Evolutionary conservation across 345 rosid genomes (phyloP).

Genomic region (Lepidium africanum): DNA sequence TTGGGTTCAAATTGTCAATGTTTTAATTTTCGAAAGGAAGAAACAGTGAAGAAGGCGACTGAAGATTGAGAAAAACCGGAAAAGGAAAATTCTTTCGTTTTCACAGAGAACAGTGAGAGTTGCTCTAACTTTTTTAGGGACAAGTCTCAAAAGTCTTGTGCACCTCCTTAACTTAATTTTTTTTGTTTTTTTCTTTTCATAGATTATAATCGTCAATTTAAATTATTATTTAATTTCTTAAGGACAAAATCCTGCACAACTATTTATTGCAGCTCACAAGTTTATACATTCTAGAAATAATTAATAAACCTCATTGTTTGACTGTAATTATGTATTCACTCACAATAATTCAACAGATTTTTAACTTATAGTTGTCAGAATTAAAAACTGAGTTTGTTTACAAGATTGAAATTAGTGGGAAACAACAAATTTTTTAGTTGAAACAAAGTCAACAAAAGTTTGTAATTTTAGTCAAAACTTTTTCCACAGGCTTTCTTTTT

Average conservation of each 20-base stretch:
- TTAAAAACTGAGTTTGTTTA: too few relatives aligned
- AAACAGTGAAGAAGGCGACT: slow-evolving; percentile 1
- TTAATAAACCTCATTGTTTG: background rate
- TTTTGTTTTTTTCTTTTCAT: background rate
- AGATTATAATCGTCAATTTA: slow-evolving; percentile 15
- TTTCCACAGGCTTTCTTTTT: background rate
- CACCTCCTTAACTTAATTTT: background rate
- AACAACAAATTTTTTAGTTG: slow-evolving; percentile 16
- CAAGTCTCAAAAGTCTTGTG: slow-evolving; percentile 13
- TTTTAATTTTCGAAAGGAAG: background rate
- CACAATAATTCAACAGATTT: background rate
- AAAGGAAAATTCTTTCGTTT: slow-evolving; percentile 39
- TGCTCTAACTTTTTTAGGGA: slow-evolving; percentile 36
- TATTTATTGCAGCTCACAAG: slow-evolving; percentile 23
- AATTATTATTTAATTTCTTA: background rate
- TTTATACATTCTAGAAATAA: background rate
- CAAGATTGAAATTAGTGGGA: slow-evolving; percentile 3
- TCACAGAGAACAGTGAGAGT: slow-evolving; percentile 26
- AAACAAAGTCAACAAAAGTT: slow-evolving; percentile 15
- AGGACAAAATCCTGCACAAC: slow-evolving; percentile 18
- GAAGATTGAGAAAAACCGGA: background rate
- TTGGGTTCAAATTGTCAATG: slow-evolving; percentile 7
- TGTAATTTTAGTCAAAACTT: slow-evolving; percentile 21
- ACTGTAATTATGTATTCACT: slow-evolving; percentile 8
- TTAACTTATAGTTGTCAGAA: background rate